A percentile compares a stretch with the other conserved stretches of the same genome.
phyloP scores from a whole-genome alignment of 345 rosid genomes.

The Ceriops tagal region DNA sequence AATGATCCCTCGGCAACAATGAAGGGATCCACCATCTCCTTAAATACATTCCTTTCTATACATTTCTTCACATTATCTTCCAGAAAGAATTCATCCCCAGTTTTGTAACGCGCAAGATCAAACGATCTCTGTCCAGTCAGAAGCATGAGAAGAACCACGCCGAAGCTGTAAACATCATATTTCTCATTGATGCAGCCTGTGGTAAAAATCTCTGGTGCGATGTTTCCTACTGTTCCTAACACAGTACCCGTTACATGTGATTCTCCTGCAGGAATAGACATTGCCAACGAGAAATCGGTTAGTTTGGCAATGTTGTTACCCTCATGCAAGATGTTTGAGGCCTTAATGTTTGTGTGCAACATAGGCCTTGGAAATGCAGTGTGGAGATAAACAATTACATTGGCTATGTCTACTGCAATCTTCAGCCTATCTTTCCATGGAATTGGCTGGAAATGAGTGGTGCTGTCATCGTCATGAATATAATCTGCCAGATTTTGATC shows the following conservation, averaged over 20 bases:
- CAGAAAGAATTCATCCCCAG: not conserved
- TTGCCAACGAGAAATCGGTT: not conserved
- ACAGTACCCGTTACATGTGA: not conserved
- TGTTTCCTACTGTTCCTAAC: not conserved
- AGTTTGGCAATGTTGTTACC: slow-evolving; percentile 12
- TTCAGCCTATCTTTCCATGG: slow-evolving; percentile 19
- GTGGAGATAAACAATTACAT: slow-evolving; percentile 22
- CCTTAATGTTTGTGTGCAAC: slow-evolving; percentile 7
- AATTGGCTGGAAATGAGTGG: slow-evolving; percentile 1
- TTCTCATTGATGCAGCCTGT: slow-evolving; percentile 22
- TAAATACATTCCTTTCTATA: not conserved
- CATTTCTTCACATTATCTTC: not conserved
- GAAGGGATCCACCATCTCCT: slow-evolving; percentile 12
- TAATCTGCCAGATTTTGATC: slow-evolving; percentile 9
- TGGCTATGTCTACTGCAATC: slow-evolving; percentile 22
- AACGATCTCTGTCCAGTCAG: slow-evolving; percentile 2
- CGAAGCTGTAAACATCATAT: slow-evolving; percentile 24
- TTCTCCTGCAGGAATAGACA: slow-evolving; percentile 26
- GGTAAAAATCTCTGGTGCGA: not conserved
- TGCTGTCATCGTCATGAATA: not conserved
- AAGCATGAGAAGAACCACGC: slow-evolving; percentile 15
- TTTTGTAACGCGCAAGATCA: not conserved
- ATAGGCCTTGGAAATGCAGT: slow-evolving; percentile 23
- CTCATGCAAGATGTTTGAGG: not conserved
- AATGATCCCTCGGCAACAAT: slow-evolving; percentile 5